phyloP scores from a whole-genome alignment of 2,329 filamentous ascomycete species.

The Ascochyta viciae-villosae region DNA sequence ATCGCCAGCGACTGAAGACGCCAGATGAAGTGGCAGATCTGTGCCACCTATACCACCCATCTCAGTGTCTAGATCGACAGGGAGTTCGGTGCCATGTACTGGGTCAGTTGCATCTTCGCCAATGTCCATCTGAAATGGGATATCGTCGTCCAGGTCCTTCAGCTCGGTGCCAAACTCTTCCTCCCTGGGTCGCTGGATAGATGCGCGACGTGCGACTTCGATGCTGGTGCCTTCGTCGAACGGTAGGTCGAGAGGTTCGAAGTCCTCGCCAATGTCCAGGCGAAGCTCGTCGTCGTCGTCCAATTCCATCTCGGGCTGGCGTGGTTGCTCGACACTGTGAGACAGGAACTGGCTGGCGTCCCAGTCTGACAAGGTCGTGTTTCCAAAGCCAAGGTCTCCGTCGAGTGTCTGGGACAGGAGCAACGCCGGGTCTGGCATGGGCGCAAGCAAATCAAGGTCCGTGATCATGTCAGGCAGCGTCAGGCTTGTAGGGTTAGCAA shows the following conservation, averaged over 20 bases:
- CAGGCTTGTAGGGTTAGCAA: slow-evolving; percentile 83
- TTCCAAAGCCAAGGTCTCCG: slow-evolving; percentile 52
- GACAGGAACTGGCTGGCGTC: slow-evolving; percentile 80
- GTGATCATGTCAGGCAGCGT: slow-evolving; percentile 92
- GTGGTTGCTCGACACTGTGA: slow-evolving; percentile 64
- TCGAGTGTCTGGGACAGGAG: slow-evolving; percentile 73
- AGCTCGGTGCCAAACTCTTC: slow-evolving; percentile 54
- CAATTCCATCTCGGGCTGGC: slow-evolving; percentile 49
- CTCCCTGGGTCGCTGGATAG: slow-evolving; percentile 58
- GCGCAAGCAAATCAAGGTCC: slow-evolving; percentile 83
- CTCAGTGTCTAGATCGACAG: slow-evolving; percentile 51
- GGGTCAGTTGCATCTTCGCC: slow-evolving; percentile 44
- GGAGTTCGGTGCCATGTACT: slow-evolving; percentile 24
- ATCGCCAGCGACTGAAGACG: not conserved
- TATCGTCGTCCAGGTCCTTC: slow-evolving; percentile 59
- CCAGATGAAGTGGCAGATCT: slow-evolving; percentile 23
- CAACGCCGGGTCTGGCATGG: slow-evolving; percentile 82
- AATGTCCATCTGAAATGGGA: slow-evolving; percentile 57
- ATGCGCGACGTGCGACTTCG: slow-evolving; percentile 89
- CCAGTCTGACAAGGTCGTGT: slow-evolving; percentile 61
- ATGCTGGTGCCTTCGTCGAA: slow-evolving; percentile 65
- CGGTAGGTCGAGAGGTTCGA: slow-evolving; percentile 24
- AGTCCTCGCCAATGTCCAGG: slow-evolving; percentile 68
- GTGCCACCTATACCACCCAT: slow-evolving; percentile 60
- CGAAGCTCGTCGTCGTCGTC: slow-evolving; percentile 67